phyloP scores from a whole-genome alignment of 768 basidiomycete species.

The Amanita phalloides region DNA sequence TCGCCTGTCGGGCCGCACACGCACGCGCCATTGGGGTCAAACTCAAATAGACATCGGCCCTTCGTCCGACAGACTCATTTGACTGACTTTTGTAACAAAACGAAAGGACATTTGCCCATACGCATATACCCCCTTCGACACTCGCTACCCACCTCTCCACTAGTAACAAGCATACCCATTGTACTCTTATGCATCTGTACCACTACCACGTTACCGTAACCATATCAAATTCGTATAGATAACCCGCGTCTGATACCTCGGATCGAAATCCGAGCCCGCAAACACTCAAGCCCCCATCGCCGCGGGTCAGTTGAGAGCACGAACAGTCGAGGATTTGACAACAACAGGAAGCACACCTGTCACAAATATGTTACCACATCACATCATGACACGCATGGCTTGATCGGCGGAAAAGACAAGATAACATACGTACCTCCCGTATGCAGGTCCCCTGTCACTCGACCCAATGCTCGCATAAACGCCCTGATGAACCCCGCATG shows the following conservation, averaged over 20 bases:
- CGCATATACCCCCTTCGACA: too few species aligned
- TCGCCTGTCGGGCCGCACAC: constrained; percentile 53
- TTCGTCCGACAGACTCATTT: neutral
- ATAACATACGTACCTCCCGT: constrained; percentile 46
- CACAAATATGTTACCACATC: neutral
- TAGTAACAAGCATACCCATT: too few species aligned
- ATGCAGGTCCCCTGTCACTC: constrained; percentile 34
- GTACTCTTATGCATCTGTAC: too few species aligned
- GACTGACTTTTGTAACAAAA: too few species aligned
- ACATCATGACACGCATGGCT: neutral
- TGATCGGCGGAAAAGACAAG: neutral
- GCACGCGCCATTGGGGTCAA: constrained; percentile 19
- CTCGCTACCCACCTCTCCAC: too few species aligned
- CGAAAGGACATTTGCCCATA: too few species aligned
- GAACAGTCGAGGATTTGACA: constrained; percentile 8
- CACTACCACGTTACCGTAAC: too few species aligned
- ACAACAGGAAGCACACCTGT: constrained; percentile 16
- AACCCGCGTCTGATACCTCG: too few species aligned
- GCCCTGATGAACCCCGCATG: constrained; percentile 55
- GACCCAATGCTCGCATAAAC: constrained; percentile 36
- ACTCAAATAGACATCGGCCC: neutral
- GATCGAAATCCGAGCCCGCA: too few species aligned
- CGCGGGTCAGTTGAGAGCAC: neutral
- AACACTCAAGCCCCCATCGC: neutral
- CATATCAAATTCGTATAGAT: too few species aligned